Percentiles rank a stretch among this genome's conserved stretches.
phyloP scores from a whole-genome alignment of 139 green algal species.

The Picochlorum sp. region DNA sequence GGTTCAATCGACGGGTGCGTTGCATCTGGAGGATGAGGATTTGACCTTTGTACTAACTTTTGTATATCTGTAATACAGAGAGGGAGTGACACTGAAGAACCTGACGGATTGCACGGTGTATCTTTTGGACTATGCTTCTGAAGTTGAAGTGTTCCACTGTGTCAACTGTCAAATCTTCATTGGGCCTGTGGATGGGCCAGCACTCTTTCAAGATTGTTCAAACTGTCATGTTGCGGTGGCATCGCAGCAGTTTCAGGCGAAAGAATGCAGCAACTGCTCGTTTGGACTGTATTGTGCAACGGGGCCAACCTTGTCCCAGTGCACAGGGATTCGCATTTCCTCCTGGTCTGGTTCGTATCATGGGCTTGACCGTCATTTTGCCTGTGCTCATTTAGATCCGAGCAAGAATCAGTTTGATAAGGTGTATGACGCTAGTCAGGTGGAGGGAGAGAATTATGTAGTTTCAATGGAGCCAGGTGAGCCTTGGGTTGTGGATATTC shows the following conservation, averaged over 20 bases:
- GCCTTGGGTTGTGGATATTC: conserved; percentile 43
- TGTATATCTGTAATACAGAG: conserved; percentile 16
- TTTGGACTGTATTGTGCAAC: conserved; percentile 54
- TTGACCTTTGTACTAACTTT: neutral
- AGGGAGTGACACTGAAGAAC: conserved; percentile 14
- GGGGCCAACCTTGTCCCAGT: conserved; percentile 40
- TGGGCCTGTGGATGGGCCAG: conserved; percentile 44
- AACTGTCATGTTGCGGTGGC: conserved; percentile 36
- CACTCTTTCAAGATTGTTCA: conserved; percentile 30
- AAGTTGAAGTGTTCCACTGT: conserved; percentile 43
- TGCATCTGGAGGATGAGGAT: neutral
- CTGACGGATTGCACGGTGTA: conserved; percentile 34
- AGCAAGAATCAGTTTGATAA: conserved; percentile 49
- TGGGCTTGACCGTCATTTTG: conserved; percentile 41
- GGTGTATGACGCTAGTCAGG: conserved; percentile 31
- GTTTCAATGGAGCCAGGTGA: conserved; percentile 20
- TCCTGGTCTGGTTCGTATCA: conserved; percentile 55
- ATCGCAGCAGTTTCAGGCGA: conserved; percentile 39
- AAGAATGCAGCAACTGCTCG: conserved; percentile 28
- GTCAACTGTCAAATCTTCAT: conserved; percentile 51
- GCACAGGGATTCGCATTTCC: conserved; percentile 28
- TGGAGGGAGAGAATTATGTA: conserved; percentile 35
- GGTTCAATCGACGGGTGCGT: conserved; percentile 42
- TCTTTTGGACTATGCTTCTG: conserved; percentile 42
- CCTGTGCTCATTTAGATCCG: conserved; percentile 47